phyloP scores from a whole-genome alignment of 1,139 yeast genomes.

The Pichia terricola region DNA sequence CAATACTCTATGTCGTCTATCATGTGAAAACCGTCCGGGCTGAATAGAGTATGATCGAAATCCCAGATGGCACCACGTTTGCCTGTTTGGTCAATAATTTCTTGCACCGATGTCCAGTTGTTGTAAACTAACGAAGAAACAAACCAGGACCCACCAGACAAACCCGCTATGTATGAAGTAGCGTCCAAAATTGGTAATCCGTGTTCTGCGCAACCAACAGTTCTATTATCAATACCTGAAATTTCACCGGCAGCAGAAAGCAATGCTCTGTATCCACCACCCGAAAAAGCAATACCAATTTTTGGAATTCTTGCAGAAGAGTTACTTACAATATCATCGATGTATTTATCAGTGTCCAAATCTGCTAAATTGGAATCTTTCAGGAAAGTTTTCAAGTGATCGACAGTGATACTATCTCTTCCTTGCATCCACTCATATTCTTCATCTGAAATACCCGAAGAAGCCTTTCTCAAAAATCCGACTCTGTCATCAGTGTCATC shows the following conservation, averaged over 20 bases:
- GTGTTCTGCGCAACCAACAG: constrained; percentile 42
- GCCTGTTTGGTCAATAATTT: constrained; percentile 35
- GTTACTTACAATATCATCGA: constrained; percentile 25
- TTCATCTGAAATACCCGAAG: constrained; percentile 26
- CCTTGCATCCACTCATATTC: constrained; percentile 35
- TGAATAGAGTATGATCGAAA: constrained; percentile 48
- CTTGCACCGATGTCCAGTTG: constrained; percentile 69
- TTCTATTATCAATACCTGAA: constrained; percentile 70
- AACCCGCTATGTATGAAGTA: constrained; percentile 66
- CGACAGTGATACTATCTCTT: constrained; percentile 45
- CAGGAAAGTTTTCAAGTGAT: constrained; percentile 47
- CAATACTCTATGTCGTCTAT: constrained; percentile 49
- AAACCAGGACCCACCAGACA: constrained; percentile 86
- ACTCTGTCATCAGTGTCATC: constrained; percentile 15
- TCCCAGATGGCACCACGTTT: constrained; percentile 54
- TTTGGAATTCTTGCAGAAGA: constrained; percentile 21
- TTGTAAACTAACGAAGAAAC: constrained; percentile 73
- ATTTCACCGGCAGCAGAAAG: constrained; percentile 80
- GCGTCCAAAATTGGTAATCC: constrained; percentile 79
- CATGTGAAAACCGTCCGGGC: constrained; percentile 64
- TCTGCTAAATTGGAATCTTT: constrained; percentile 38
- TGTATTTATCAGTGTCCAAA: constrained; percentile 39
- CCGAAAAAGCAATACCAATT: constrained; percentile 73
- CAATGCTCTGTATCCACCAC: constrained; percentile 94
- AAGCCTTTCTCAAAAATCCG: constrained; percentile 27